Evolutionary conservation across 2,329 filamentous ascomycete species (phyloP).

Genomic region (Pseudohalonectria lignicola): DNA sequence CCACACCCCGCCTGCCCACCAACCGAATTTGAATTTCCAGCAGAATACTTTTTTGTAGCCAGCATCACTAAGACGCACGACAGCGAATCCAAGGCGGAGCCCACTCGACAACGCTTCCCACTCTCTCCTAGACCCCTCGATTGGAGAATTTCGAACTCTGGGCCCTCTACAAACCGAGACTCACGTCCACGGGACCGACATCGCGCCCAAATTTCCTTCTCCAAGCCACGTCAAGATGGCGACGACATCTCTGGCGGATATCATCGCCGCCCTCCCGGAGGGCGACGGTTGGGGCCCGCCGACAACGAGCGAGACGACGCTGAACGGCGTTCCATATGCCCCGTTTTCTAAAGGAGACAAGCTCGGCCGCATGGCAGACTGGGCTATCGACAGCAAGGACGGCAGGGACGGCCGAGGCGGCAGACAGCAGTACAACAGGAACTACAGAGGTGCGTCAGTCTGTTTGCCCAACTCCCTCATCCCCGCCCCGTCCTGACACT

Average conservation of each 20-base stretch:
- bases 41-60: no score
- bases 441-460: constrained; percentile 76
- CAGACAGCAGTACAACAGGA: constrained; percentile 81
- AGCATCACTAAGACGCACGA: no score
- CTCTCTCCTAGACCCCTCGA: no score
- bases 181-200: no score
- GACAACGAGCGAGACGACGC: constrained; percentile 72
- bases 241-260: constrained; percentile 33
- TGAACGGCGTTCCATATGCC: constrained; percentile 92
- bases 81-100: no score
- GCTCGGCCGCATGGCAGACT: constrained; percentile 97
- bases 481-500: no score
- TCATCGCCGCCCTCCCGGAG: constrained; percentile 61
- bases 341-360: constrained; percentile 99
- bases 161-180: no score
- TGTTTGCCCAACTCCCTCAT: no score
- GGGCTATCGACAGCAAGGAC: constrained; percentile 87
- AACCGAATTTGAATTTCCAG: background rate
- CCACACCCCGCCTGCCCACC: constrained; percentile 1
- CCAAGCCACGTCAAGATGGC: no score
- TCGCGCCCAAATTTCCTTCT: no score
- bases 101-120: no score
- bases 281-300: constrained; percentile 82
- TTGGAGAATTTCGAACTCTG: no score
- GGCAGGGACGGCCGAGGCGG: constrained; percentile 60